Evolutionary conservation across 805 yeast genomes (phyloP), one percentile per base, ranked within the genome.

Genomic region (Grigorovia yakushimaensis): DNA sequence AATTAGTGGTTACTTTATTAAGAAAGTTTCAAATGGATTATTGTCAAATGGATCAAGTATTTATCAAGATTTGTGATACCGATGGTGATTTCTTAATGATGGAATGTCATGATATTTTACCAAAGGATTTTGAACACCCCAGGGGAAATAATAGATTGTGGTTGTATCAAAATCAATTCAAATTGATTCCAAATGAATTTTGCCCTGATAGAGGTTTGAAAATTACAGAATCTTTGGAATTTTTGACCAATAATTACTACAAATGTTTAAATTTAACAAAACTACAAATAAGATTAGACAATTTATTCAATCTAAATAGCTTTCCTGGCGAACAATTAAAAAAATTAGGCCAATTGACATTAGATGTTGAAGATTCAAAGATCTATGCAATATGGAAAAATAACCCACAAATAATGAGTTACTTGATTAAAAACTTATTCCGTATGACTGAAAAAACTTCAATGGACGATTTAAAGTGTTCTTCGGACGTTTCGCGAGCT

Each of bases 71-170:
- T 2, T 65, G 68, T 49, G 86, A 80, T 54, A 69, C 72, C 1
- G 82, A 77, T 42, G 78, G 81, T 7, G 87, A 82, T 49, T 73
- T 75, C 42, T 44, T 80, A 9, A 56, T 81, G 41, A 69, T 75
- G 8, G 81, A 77, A 50, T 70, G 74, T 1, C 66, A 73, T 36
- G 74, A 77, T 3, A 47, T 52, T 1, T 49, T 78, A 2, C 79
- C 81, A 0, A 64, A 64, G 5, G 67, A 63, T 6, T 78, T 78
- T 1, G 68, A 63, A 18, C 68, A 63, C 45, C 71, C 81, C 0
- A 55, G 62, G 15, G 56, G 58, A 1, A 58, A 55, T 42, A 78
- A 79, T 55, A 62, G 85, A 47, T 59, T 73, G 2, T 79, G 84
- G 84, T 51, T 78, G 8, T 69, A 73, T 46, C 58, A 67, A 41